A percentile compares a stretch with the other conserved stretches of the same genome.
These are phyloP conservation scores for Penicillium sp. DNA, from an alignment of 2,329 filamentous ascomycete species.

Conservation along the genomic window DNA sequence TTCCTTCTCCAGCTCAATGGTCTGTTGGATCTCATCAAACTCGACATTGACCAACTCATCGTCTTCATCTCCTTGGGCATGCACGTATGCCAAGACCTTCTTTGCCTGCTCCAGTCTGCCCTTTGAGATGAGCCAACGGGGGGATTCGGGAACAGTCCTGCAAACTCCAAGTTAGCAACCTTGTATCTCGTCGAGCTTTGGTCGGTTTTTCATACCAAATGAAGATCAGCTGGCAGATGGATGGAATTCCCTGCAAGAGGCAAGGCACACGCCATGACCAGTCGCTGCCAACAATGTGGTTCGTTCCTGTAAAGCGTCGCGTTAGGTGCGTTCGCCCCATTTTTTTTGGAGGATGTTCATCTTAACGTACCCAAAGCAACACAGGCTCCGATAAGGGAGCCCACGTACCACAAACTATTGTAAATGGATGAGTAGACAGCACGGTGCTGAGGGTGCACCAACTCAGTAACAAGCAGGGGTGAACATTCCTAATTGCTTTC, in stretches of 20 bases:
- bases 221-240: conserved; percentile 4
- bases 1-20: conserved; percentile 22
- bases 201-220: not conserved
- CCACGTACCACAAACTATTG: conserved; percentile 56
- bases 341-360: not conserved
- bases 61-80: conserved; percentile 45
- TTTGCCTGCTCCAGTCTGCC: conserved; percentile 31
- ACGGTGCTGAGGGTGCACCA: conserved; percentile 55
- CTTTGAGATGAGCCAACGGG: conserved; percentile 51
- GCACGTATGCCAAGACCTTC: conserved; percentile 38
- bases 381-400: conserved; percentile 23
- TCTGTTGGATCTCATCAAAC: conserved; percentile 23
- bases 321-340: conserved; percentile 30
- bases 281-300: conserved; percentile 22
- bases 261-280: conserved; percentile 65
- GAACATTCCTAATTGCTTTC: conserved; percentile 21
- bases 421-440: conserved; percentile 55
- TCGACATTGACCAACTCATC: conserved; percentile 32
- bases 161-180: conserved; percentile 50
- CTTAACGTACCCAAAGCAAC: conserved; percentile 2
- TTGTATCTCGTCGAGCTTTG: no score
- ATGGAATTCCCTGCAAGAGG: conserved; percentile 64
- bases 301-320: conserved; percentile 1
- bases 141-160: conserved; percentile 62
- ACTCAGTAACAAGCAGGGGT: conserved; percentile 49